These are phyloP conservation scores for Zygoascus bituminiphila DNA, from an alignment of 805 yeast genomes.

Conservation along the genomic window DNA sequence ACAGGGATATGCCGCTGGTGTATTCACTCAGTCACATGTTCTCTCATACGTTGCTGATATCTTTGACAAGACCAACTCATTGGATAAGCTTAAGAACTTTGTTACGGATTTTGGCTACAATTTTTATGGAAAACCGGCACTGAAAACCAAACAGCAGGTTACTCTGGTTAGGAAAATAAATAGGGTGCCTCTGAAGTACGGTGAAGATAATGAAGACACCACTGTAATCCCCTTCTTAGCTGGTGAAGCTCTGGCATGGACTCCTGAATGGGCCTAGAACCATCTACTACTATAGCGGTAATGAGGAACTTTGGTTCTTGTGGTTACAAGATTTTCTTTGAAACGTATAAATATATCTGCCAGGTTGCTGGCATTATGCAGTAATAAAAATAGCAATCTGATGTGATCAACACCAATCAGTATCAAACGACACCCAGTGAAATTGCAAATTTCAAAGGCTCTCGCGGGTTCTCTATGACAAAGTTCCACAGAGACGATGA, in stretches of 20 bases:
- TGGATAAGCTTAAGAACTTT: constrained; percentile 63
- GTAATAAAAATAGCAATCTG: not conserved
- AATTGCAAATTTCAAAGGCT: constrained; percentile 41
- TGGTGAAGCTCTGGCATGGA: constrained; percentile 66
- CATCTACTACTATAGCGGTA: not conserved
- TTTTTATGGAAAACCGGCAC: constrained; percentile 51
- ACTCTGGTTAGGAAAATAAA: constrained; percentile 45
- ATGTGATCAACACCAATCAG: not conserved
- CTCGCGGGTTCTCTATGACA: constrained; percentile 37
- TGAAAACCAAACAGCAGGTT: constrained; percentile 34
- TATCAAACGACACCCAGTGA: constrained; percentile 38
- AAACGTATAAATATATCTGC: not conserved
- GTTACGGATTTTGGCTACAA: constrained; percentile 64
- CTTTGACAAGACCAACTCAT: constrained; percentile 56
- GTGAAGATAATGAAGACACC: constrained; percentile 36
- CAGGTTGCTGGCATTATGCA: not conserved
- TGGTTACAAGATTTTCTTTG: not conserved
- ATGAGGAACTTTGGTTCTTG: not conserved
- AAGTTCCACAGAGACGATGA: constrained; percentile 45
- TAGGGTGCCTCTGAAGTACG: constrained; percentile 51
- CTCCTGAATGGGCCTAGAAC: constrained; percentile 55
- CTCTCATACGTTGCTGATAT: constrained; percentile 79
- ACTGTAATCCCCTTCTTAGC: constrained; percentile 81
- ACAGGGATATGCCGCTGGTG: constrained; percentile 95
- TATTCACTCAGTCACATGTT: constrained; percentile 80